Percentiles rank a stretch among this genome's conserved stretches.
Evolutionary conservation across 2,329 filamentous ascomycete genomes (phyloP).

Genomic region (Penicillium brasilianum): DNA sequence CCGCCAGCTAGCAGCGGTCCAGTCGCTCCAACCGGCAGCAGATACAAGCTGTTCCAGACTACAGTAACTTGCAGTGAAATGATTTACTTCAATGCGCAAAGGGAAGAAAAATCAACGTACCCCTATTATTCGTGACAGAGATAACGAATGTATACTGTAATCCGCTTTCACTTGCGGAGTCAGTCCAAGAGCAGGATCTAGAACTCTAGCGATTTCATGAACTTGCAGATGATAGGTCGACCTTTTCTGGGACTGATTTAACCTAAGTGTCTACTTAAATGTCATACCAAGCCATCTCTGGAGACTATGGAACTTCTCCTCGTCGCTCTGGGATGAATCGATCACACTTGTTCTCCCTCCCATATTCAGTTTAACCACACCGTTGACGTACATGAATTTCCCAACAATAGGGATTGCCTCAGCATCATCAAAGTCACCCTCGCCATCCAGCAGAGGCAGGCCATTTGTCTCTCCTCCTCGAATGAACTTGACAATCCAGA

Average conservation of each 20-base stretch:
- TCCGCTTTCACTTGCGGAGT: no score
- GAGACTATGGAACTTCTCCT: constrained; percentile 51
- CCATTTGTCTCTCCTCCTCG: constrained; percentile 27
- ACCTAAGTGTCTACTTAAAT: constrained; percentile 26
- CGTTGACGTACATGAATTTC: constrained; percentile 38
- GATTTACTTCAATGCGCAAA: no score
- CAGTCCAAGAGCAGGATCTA: no score
- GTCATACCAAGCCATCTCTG: constrained; percentile 52
- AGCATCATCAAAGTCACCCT: neutral
- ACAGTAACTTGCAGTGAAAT: no score
- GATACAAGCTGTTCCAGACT: no score
- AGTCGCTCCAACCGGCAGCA: no score
- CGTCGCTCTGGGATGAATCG: constrained; percentile 48
- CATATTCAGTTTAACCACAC: constrained; percentile 48
- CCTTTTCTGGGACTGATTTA: neutral
- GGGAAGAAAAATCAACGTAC: no score
- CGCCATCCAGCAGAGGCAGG: constrained; percentile 16
- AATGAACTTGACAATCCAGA: constrained; percentile 48
- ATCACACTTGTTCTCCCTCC: constrained; percentile 49
- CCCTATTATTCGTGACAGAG: no score
- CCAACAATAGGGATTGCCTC: constrained; percentile 34
- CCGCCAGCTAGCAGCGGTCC: no score
- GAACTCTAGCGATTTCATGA: neutral
- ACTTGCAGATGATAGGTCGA: neutral
- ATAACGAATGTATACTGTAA: no score